Conservation (phyloP, 2,329 filamentous ascomycete species). For the Fonsecaea pedrosoi region DNA sequence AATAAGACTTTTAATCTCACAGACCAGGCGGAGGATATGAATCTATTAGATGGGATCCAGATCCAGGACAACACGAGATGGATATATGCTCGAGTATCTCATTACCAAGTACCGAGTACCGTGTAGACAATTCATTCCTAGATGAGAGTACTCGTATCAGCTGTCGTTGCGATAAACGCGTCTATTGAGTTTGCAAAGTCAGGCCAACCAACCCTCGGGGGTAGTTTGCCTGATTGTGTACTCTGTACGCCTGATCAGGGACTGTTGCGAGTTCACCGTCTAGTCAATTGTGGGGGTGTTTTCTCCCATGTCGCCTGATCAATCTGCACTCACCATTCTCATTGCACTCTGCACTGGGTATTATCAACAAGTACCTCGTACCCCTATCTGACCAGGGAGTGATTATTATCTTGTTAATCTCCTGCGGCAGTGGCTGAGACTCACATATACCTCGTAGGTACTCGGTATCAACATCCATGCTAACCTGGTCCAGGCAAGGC, state of each 20-base stretch:
- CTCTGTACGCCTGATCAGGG: background rate
- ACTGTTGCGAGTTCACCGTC: too few relatives aligned
- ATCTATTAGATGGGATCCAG: background rate
- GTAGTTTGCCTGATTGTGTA: too few relatives aligned
- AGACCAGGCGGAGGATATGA: background rate
- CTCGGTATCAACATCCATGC: background rate
- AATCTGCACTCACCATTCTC: background rate
- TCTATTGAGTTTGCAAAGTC: too few relatives aligned
- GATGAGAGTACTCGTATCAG: too few relatives aligned
- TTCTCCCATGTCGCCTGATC: background rate
- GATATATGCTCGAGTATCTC: background rate
- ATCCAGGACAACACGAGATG: background rate
- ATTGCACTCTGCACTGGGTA: too few relatives aligned
- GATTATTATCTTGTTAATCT: background rate
- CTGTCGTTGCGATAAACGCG: too few relatives aligned
- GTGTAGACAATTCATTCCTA: too few relatives aligned
- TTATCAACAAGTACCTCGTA: too few relatives aligned
- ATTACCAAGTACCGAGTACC: too few relatives aligned
- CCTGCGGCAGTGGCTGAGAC: conserved; percentile 6
- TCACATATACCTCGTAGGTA: too few relatives aligned
- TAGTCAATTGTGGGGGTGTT: background rate
- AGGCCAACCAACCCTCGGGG: too few relatives aligned
- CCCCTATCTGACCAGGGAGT: background rate
- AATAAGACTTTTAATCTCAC: background rate
- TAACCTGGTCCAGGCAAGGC: background rate